Percentiles rank a stretch among this genome's conserved stretches.
Evolutionary conservation across 2,329 filamentous ascomycete species (phyloP).

Genomic region (Penicillium sp.): DNA sequence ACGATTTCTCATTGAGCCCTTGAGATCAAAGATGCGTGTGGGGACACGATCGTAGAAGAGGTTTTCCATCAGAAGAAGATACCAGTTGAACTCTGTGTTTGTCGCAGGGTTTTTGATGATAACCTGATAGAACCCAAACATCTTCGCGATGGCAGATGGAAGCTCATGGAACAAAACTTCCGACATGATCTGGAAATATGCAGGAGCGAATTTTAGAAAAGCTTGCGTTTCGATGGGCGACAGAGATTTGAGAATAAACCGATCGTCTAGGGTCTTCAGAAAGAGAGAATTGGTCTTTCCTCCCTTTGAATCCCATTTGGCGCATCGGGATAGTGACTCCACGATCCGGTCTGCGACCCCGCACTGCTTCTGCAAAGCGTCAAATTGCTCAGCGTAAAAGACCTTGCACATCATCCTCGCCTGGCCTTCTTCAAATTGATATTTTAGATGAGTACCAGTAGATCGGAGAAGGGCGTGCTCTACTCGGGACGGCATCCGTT

Average conservation of each 20-base stretch:
- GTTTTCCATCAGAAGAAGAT: slow-evolving; percentile 95
- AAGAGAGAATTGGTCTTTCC: slow-evolving; percentile 98
- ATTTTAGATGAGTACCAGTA: slow-evolving; percentile 92
- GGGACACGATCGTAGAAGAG: slow-evolving; percentile 94
- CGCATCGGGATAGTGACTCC: slow-evolving; percentile 90
- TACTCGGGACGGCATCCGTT: slow-evolving; percentile 70
- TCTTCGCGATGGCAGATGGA: slow-evolving; percentile 96
- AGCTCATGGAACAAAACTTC: slow-evolving; percentile 94
- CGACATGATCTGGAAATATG: slow-evolving; percentile 97
- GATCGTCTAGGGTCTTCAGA: slow-evolving; percentile 92
- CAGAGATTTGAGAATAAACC: slow-evolving; percentile 89
- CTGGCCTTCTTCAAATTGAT: slow-evolving; percentile 91
- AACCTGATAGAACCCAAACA: slow-evolving; percentile 98
- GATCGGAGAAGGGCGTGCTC: slow-evolving; percentile 83
- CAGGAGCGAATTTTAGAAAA: slow-evolving; percentile 92
- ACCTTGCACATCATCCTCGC: slow-evolving; percentile 98
- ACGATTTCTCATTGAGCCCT: slow-evolving; percentile 97
- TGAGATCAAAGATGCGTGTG: slow-evolving; percentile 91
- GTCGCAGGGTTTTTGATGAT: slow-evolving; percentile 94
- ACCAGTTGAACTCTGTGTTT: slow-evolving; percentile 91
- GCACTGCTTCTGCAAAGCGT: slow-evolving; percentile 89
- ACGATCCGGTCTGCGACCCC: slow-evolving; percentile 92
- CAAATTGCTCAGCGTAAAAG: slow-evolving; percentile 97
- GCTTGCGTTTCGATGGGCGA: slow-evolving; percentile 90
- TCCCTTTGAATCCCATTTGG: slow-evolving; percentile 97